Percentiles rank a stretch among this genome's conserved stretches.
phyloP scores from a whole-genome alignment of 1,284 basidiomycete species.

The Inonotus obliquus region DNA sequence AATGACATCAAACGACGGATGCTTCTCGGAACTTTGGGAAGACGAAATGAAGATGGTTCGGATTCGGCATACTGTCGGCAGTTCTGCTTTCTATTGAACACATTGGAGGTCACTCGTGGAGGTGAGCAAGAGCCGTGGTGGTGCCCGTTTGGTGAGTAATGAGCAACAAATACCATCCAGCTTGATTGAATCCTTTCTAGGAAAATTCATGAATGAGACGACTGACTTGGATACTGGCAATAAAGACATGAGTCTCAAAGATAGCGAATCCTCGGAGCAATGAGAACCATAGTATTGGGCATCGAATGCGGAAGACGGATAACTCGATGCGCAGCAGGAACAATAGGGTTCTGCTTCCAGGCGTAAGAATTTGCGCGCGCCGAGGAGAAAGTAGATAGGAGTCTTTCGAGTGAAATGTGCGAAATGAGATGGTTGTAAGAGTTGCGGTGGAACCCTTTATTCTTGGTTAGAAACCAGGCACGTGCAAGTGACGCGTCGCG shows the following conservation, averaged over 20 bases:
- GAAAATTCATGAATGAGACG: too few relatives aligned
- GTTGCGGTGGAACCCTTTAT: not conserved
- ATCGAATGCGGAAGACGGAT: not conserved
- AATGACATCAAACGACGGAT: not conserved
- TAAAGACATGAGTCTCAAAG: not conserved
- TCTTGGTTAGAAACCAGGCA: not conserved
- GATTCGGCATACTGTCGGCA: not conserved
- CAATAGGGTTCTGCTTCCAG: not conserved
- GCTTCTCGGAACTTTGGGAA: not conserved
- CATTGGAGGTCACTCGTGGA: too few relatives aligned
- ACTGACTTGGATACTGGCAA: too few relatives aligned
- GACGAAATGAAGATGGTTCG: not conserved
- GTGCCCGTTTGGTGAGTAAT: too few relatives aligned
- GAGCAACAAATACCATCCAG: too few relatives aligned
- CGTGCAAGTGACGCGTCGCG: not conserved
- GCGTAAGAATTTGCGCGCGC: not conserved
- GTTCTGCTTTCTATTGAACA: not conserved
- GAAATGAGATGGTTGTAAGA: not conserved
- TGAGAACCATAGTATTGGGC: too few relatives aligned
- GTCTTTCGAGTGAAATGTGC: too few relatives aligned
- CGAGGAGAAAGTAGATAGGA: not conserved
- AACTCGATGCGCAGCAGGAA: not conserved
- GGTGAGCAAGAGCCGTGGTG: too few relatives aligned
- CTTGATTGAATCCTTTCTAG: too few relatives aligned
- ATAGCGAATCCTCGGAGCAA: not conserved